phyloP scores from a whole-genome alignment of 441 rosid genomes.

The Hura crepitans region DNA sequence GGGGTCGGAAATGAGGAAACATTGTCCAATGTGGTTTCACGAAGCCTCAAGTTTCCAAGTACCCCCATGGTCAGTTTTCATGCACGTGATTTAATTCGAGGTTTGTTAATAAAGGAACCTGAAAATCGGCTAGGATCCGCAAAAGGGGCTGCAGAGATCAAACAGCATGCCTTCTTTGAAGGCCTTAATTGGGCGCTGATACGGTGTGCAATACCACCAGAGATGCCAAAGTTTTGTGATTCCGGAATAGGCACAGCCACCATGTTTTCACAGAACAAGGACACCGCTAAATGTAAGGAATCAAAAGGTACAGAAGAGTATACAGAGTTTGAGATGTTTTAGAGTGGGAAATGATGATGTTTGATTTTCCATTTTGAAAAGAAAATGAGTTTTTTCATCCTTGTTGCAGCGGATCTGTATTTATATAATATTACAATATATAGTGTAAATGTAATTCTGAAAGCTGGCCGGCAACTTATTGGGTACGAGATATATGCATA shows the following conservation, averaged over 20 bases:
- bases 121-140: constrained; percentile 52
- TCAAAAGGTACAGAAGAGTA: constrained; percentile 31
- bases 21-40: constrained; percentile 51
- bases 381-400: constrained; percentile 18
- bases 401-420: constrained; percentile 30
- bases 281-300: constrained; percentile 30
- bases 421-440: constrained; percentile 29
- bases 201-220: constrained; percentile 60
- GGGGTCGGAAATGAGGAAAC: constrained; percentile 62
- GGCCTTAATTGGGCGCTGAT: constrained; percentile 76
- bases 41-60: constrained; percentile 53
- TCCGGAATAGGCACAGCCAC: constrained; percentile 16
- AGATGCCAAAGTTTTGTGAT: constrained; percentile 39
- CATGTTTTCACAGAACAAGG: constrained; percentile 31
- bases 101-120: constrained; percentile 56
- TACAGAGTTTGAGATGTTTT: constrained; percentile 53
- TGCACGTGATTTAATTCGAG: constrained; percentile 61
- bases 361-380: constrained; percentile 18
- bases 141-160: constrained; percentile 73
- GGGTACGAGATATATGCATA: constrained; percentile 23
- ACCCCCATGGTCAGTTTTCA: constrained; percentile 51
- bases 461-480: constrained; percentile 19
- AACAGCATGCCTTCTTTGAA: constrained; percentile 59
- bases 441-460: constrained; percentile 36
- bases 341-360: constrained; percentile 27